Base-by-base conservation (phyloP, 2,329 filamentous ascomycete genomes). In the Sphaerulina vaccinii region DNA sequence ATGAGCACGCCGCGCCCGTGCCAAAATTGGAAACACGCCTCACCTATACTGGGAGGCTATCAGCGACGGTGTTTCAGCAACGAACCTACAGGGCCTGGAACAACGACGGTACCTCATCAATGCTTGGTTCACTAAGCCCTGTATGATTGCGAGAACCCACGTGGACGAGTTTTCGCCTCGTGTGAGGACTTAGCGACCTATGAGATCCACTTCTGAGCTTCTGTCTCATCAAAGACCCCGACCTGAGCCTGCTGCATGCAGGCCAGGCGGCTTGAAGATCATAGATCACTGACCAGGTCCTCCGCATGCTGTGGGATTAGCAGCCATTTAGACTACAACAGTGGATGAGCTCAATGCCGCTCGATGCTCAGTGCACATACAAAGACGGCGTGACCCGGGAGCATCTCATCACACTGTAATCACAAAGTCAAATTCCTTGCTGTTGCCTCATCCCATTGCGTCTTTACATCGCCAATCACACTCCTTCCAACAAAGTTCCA, bases 271-370 rank as follows among this genome's bases (percentile, higher is more conserved):
- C 18, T 19, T 40, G 48, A 32, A 43, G 39, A 38, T 27, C 48
- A 50, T 27, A 37, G 48, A 50, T 50, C 48, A 43, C 39, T 44
- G 38, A 38, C 48, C 19, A 50, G 48, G 23, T 44, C 48, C 39
- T 50, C 40, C 48, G 48, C 48, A 50, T 18, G 22, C 37, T 36
- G 37, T 40, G 33, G 19, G 13, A 19, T 47, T 38, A 47, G 43
- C 19, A 40, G 22, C 45, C 45, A 15, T 23, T 49, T 49, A 40
- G 45, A 23, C 22, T 41, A n/a, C 37, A 32, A 49, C 27, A 13
- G 27, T 32, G 27, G 8, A 32, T 32, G 27, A n/a, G n/a, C n/a
- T n/a, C 27, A 3, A 11, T 7, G 27, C 11, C n/a, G 43, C 35
- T 46, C 43, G 24, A 19, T 49, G 45, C 36, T 39, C 36, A 41